Percentiles rank a stretch among this genome's conserved stretches.
Evolutionary conservation across 345 rosid species (phyloP).

Genomic region (Arabidopsis suecica): DNA sequence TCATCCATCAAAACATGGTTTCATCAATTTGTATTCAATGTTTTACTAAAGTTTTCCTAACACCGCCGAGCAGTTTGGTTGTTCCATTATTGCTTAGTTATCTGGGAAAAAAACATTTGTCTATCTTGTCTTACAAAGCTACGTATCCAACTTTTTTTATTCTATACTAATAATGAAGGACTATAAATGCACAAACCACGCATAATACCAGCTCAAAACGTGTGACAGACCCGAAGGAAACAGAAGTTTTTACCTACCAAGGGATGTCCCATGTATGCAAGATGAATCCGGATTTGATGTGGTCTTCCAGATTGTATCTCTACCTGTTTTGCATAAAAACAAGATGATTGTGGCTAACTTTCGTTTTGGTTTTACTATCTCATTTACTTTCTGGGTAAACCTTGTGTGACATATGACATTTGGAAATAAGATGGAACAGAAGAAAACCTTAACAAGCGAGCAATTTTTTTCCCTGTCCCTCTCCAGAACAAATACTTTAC

Average conservation of each 20-base stretch:
- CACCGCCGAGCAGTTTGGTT: background rate
- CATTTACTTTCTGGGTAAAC: background rate
- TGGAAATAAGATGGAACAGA: conserved; percentile 17
- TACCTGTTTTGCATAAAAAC: conserved; percentile 53
- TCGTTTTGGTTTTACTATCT: conserved; percentile 6
- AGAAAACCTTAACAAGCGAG: conserved; percentile 68
- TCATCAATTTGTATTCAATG: conserved; percentile 3
- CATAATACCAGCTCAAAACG: background rate
- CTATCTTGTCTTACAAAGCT: background rate
- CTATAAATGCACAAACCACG: background rate
- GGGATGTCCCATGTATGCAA: conserved; percentile 86
- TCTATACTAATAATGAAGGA: background rate
- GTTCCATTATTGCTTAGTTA: conserved; percentile 9
- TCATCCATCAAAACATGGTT: background rate
- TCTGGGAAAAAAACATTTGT: background rate
- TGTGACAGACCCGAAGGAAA: conserved; percentile 6
- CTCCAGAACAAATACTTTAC: conserved; percentile 77
- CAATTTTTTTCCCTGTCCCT: conserved; percentile 58
- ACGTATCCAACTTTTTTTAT: conserved; percentile 11
- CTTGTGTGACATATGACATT: background rate
- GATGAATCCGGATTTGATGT: conserved; percentile 92
- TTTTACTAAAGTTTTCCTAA: background rate
- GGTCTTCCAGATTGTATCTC: conserved; percentile 93
- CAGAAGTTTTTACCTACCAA: conserved; percentile 61
- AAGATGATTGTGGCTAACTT: conserved; percentile 16